Conservation (phyloP, 1,284 basidiomycete genomes). For the Puccinia coronata region DNA sequence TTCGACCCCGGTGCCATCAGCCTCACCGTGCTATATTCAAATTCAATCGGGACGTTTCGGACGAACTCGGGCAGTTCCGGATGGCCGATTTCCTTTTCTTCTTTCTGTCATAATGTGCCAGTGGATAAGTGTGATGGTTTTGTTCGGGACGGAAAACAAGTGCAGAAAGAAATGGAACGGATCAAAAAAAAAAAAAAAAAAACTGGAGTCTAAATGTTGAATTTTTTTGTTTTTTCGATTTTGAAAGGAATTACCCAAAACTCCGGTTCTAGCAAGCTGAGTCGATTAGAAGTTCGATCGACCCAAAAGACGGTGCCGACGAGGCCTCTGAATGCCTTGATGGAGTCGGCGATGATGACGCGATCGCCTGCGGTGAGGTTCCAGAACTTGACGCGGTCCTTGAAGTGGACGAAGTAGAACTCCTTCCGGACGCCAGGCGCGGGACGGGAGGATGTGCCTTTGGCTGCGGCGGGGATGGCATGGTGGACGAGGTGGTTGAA, state of each 20-base stretch:
- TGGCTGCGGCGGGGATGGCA: slow-evolving; percentile 43
- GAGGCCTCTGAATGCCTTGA: slow-evolving; percentile 25
- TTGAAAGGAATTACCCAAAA: slow-evolving; percentile 47
- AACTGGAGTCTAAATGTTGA: no score
- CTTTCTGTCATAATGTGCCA: slow-evolving; percentile 19
- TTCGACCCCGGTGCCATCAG: slow-evolving; percentile 47
- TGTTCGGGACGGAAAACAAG: no score
- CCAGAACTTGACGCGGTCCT: slow-evolving; percentile 49
- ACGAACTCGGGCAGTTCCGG: slow-evolving; percentile 33
- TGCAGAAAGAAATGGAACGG: background rate
- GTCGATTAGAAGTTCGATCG: slow-evolving; percentile 40
- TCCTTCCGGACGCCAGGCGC: slow-evolving; percentile 43
- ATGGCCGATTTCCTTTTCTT: slow-evolving; percentile 36
- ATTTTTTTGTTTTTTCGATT: background rate
- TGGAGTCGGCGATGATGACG: slow-evolving; percentile 47
- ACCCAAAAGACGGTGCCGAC: slow-evolving; percentile 46
- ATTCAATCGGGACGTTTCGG: slow-evolving; percentile 37
- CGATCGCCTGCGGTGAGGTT: slow-evolving; percentile 47
- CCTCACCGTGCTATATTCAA: slow-evolving; percentile 47
- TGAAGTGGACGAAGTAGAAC: slow-evolving; percentile 46
- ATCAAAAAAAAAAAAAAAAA: background rate
- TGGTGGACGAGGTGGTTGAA: slow-evolving; percentile 49
- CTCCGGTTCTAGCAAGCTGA: slow-evolving; percentile 39
- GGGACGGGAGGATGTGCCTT: slow-evolving; percentile 39
- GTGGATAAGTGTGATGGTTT: background rate